Conservation (phyloP, 169 alveolate species). For the Sarcocystis neurona region DNA sequence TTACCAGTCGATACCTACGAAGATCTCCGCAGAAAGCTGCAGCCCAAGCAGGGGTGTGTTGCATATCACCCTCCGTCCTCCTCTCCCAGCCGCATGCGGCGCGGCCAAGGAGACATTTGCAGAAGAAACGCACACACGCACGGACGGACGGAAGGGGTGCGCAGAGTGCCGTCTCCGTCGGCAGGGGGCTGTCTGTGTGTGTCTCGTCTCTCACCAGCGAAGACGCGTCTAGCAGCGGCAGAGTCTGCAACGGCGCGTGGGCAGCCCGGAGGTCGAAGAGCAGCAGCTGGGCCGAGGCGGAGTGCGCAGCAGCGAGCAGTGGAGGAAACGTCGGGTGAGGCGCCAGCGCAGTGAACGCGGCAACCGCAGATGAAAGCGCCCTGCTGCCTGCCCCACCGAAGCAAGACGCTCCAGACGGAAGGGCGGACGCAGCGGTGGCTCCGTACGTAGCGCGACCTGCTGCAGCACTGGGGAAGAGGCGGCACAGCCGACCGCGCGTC, state of each 20-base stretch:
- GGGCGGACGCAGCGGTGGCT: no score
- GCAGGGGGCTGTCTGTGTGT: background rate
- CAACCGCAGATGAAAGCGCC: background rate
- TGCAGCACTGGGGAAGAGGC: no score
- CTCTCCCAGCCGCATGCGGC: no score
- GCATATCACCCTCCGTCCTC: no score
- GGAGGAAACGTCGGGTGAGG: conserved; percentile 23
- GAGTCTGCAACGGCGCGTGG: conserved; percentile 35
- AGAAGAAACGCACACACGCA: no score
- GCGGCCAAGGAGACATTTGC: no score
- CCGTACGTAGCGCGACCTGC: no score
- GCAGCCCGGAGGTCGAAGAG: conserved; percentile 43
- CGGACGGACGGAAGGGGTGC: no score
- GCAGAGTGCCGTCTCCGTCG: background rate
- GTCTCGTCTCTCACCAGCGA: background rate
- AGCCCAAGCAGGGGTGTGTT: no score
- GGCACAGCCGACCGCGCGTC: no score
- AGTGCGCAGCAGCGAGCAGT: conserved; percentile 47
- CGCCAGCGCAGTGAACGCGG: conserved; percentile 30
- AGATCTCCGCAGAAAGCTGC: no score
- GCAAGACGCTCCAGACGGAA: background rate
- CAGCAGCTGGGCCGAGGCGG: conserved; percentile 1
- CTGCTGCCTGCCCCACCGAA: background rate
- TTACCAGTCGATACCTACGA: no score
- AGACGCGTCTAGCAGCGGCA: background rate